Evolutionary conservation across 495 filamentous ascomycete genomes (phyloP), one percentile per base, ranked within the genome.

Genomic region (Penicillium taxi): DNA sequence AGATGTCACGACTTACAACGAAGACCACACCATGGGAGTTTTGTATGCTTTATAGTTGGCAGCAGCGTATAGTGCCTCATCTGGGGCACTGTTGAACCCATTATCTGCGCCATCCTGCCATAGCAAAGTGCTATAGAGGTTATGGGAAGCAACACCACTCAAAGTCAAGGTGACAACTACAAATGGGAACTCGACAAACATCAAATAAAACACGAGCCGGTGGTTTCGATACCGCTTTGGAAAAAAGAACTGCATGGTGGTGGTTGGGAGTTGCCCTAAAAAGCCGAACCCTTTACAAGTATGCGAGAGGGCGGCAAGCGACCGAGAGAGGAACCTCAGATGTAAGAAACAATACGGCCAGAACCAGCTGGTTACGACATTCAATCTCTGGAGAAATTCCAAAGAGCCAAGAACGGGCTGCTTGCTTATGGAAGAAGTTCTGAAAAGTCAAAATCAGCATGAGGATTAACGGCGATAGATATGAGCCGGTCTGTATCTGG

Each of bases 81-180:
- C 68, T 14, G 88, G 88, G 41, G 77, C 74, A 45, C 85, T 91
- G 60, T 94, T 94, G 72, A 86, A 88, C 32, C 81, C 78, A 49
- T 85, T 75, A 27, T 86, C 70, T 31, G 68, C 72, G 31, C 88
- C 88, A 52, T 91, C 80, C 48, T 78, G 68, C 88, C 88, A 96
- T 52, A 94, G 61, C 36, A 69, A 73, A 5, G 84, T 82, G 14
- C 83, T 77, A 55, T 85, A 95, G 30, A 79, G 61, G 59, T 94
- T 73, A 35, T 87, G 86, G 16, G 78, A 75, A 36, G 85, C 81
- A 45, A 96, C 78, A 34, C 82, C 86, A 42, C 84, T 88, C 41
- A 96, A 69, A 12, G 85, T 80, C 27, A 96, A 70, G 14, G 78
- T 64, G 11, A 77, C 71, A 44, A 96, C 69, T 23, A 75, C 78